Evolutionary conservation across 2,329 filamentous ascomycete species (phyloP), one percentile per base, ranked within the genome.

Genomic region (Neonectria magnoliae): DNA sequence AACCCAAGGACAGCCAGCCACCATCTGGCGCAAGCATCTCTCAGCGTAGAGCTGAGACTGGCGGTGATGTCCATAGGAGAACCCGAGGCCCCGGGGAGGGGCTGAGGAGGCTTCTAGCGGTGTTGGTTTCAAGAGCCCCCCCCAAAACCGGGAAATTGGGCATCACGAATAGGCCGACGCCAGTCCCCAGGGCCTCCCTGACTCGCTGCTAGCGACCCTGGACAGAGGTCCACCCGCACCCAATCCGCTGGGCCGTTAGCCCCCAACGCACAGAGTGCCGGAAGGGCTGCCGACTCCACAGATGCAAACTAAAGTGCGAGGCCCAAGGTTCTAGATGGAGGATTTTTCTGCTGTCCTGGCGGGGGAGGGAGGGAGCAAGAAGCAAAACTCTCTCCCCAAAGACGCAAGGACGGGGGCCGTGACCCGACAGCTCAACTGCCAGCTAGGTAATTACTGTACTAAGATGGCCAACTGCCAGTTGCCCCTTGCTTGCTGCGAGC

Each of bases 211-310:
- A 66, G 66, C 57, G 63, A 61, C 68, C 60, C 53, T 62, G 42
- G 61, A 63, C n/a, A 66, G 61, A 41, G 68, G 66, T 53, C 71
- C 71, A 73, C 71, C 53, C 66, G 68, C 63, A 72, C 68, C 71
- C 71, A 73, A 70, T 55, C 67, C 71, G 68, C 71, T 73, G 71
- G 71, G 71, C 70, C 71, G 70, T 70, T 64, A 66, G 68, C 63
- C 71, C 70, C 69, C 70, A 70, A 68, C 67, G 64, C 5, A 70
- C 67, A 75, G 73, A 76, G 68, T 73, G 69, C 76, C 75, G 74
- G 73, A 73, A 72, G 66, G 64, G 67, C 67, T 70, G 66, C 74
- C 72, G 69, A 73, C 72, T 72, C 75, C 75, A 75, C 72, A 70
- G 60, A 64, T 60, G 60, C 60, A 63, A 58, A 63, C 60, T 54